Conservation (phyloP, 1,284 basidiomycete genomes). For the Amylostereum areolatum region DNA sequence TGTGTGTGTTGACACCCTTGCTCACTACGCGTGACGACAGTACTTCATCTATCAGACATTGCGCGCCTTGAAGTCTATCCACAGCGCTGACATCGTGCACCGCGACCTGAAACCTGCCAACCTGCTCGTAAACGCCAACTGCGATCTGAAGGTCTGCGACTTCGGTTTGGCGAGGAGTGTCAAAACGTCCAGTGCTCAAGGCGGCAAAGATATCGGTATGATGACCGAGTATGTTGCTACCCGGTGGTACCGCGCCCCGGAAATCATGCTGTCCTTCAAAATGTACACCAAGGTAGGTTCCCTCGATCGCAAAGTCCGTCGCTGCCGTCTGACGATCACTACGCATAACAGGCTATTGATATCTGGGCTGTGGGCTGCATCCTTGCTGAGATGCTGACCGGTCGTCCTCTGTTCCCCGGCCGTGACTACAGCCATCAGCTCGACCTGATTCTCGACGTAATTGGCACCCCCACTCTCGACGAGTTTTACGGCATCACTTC, state of each 20-base stretch:
- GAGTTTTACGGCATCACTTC: conserved; percentile 87
- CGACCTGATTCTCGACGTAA: conserved; percentile 81
- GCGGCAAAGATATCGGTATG: conserved; percentile 64
- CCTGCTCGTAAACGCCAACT: conserved; percentile 77
- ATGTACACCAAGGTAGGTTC: conserved; percentile 64
- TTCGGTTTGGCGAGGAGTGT: conserved; percentile 77
- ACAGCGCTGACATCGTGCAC: conserved; percentile 76
- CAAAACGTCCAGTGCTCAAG: conserved; percentile 51
- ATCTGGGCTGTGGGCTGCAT: conserved; percentile 89
- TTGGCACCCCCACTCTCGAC: conserved; percentile 81
- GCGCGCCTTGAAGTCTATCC: conserved; percentile 80
- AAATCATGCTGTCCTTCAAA: conserved; percentile 89
- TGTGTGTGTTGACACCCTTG: not conserved
- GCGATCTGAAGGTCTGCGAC: conserved; percentile 83
- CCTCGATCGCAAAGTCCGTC: not conserved
- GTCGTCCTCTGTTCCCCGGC: conserved; percentile 81
- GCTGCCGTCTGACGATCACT: not conserved
- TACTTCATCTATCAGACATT: conserved; percentile 75
- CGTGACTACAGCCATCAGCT: conserved; percentile 88
- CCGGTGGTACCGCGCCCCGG: conserved; percentile 79
- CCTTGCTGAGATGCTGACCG: conserved; percentile 80
- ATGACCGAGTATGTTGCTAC: conserved; percentile 88
- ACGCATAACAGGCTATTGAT: conserved; percentile 56
- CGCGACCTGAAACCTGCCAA: conserved; percentile 83
- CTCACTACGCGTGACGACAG: conserved; percentile 23